Evolutionary conservation across 768 basidiomycete genomes (phyloP).

Genomic region (Lentinula guzmanii): DNA sequence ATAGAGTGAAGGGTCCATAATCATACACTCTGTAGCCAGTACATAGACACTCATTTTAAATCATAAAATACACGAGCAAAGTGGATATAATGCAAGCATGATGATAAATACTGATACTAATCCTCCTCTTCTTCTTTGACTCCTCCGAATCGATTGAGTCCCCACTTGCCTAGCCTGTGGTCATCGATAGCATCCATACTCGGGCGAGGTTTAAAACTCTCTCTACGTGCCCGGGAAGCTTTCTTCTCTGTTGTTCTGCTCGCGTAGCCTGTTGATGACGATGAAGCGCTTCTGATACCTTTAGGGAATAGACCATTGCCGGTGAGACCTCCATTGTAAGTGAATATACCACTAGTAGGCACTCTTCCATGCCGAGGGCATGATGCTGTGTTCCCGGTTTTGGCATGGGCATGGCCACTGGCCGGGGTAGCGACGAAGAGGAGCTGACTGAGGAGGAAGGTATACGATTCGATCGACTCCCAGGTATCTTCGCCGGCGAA

Average conservation of each 20-base stretch:
- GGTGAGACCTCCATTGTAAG: not conserved
- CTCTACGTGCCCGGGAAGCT: constrained; percentile 49
- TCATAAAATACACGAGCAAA: too few relatives aligned
- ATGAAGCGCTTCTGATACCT: constrained; percentile 18
- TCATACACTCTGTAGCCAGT: not conserved
- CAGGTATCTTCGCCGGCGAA: constrained; percentile 49
- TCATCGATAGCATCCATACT: constrained; percentile 49
- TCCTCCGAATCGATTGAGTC: constrained; percentile 22
- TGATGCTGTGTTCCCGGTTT: constrained; percentile 47
- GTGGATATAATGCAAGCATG: not conserved
- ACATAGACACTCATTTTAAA: not conserved
- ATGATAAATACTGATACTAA: not conserved
- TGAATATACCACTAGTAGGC: constrained; percentile 23
- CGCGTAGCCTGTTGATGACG: constrained; percentile 14
- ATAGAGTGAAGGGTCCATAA: too few relatives aligned
- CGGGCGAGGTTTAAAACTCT: constrained; percentile 81
- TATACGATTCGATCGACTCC: constrained; percentile 12
- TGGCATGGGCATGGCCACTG: constrained; percentile 44
- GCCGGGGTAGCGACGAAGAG: constrained; percentile 29
- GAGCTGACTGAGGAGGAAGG: constrained; percentile 16
- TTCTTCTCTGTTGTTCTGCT: constrained; percentile 34
- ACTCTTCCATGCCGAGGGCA: constrained; percentile 47
- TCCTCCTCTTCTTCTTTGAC: constrained; percentile 49
- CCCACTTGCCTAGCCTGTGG: constrained; percentile 15
- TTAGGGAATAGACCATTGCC: constrained; percentile 16